Conservation (phyloP, 75 land plant species). For the Picea glauca region DNA sequence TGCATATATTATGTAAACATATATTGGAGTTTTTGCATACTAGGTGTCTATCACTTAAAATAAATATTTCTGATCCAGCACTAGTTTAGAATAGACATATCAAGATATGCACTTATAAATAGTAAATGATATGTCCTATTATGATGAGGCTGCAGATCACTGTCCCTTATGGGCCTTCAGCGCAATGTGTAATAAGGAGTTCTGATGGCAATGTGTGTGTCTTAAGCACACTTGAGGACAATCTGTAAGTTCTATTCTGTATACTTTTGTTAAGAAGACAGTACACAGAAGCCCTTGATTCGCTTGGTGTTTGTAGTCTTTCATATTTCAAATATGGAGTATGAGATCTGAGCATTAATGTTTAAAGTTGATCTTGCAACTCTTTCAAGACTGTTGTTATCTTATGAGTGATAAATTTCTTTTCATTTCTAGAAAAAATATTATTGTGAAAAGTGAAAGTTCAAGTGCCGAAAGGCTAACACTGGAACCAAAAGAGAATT, state of each 20-base stretch:
- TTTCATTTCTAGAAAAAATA: too few species aligned
- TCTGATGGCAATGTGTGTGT: constrained; percentile 10
- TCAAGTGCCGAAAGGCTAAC: too few species aligned
- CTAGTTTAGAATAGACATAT: constrained; percentile 2
- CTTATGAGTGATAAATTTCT: too few species aligned
- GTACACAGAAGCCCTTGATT: too few species aligned
- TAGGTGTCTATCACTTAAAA: not conserved
- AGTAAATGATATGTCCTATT: not conserved
- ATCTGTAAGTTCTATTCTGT: not conserved
- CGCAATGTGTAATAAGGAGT: constrained; percentile 16
- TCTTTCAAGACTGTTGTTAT: not conserved
- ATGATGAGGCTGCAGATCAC: constrained; percentile 19
- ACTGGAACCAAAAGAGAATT: too few species aligned
- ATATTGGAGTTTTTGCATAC: not conserved
- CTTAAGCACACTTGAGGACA: not conserved
- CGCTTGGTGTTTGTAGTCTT: not conserved
- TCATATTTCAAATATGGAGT: not conserved
- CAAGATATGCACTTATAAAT: not conserved
- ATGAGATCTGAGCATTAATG: not conserved
- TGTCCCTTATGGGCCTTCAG: constrained; percentile 17
- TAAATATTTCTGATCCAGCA: not conserved
- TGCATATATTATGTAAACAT: not conserved
- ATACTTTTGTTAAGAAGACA: not conserved
- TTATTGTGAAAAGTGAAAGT: too few species aligned
- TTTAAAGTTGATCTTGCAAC: not conserved